These are phyloP conservation scores for Russula lepida DNA, from an alignment of 768 basidiomycete species.

Conservation along the genomic window DNA sequence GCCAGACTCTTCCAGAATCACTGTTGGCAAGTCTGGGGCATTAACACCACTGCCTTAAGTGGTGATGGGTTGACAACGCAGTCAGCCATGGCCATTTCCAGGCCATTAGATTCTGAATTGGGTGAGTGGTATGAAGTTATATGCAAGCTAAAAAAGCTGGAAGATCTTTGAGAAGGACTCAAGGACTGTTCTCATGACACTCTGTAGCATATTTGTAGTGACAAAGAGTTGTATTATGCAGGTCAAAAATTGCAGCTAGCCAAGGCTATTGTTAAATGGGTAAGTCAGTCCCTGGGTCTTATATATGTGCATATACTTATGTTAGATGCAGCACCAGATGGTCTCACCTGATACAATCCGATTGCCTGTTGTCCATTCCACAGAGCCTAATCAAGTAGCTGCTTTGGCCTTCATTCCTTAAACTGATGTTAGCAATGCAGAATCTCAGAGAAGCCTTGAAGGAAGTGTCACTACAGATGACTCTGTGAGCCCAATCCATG, in stretches of 20 bases:
- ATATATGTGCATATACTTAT: neutral
- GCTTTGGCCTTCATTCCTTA: neutral
- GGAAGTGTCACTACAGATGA: neutral
- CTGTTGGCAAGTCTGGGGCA: constrained; percentile 20
- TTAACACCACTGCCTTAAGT: constrained; percentile 19
- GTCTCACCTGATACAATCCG: neutral
- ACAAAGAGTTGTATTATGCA: constrained; percentile 6
- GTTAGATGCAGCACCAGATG: neutral
- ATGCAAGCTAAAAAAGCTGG: neutral
- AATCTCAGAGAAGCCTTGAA: neutral
- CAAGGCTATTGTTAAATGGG: constrained; percentile 7
- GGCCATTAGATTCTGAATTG: neutral
- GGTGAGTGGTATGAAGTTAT: constrained; percentile 1
- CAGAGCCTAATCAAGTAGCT: neutral
- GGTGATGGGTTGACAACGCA: constrained; percentile 19
- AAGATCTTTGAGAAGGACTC: neutral
- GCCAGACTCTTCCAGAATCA: neutral
- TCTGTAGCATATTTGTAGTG: constrained; percentile 15
- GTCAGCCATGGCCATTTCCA: neutral
- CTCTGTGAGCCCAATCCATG: neutral
- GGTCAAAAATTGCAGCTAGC: constrained; percentile 7
- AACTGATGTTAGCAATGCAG: neutral
- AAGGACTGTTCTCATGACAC: neutral
- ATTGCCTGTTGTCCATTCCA: neutral
- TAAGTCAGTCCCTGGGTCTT: neutral